Evolutionary conservation across 2,329 filamentous ascomycete genomes (phyloP).

Genomic region (Apiospora rasikravindrae): DNA sequence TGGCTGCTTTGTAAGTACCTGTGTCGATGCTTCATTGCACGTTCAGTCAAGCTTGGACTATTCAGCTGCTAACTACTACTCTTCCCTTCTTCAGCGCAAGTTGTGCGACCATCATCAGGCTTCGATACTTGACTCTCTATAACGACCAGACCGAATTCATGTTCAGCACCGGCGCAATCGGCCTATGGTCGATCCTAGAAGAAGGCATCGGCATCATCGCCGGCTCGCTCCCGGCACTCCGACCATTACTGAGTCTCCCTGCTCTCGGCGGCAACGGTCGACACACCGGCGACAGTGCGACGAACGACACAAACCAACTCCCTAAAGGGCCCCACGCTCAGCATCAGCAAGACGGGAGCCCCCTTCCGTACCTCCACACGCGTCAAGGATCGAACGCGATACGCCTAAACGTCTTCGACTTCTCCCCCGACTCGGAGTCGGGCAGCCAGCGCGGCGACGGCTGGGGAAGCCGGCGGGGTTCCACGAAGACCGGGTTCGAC

Average conservation of each 20-base stretch:
- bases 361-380: not conserved
- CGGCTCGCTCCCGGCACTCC: slow-evolving; percentile 51
- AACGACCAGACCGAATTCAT: slow-evolving; percentile 46
- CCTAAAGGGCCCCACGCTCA: not conserved
- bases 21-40: too few species aligned
- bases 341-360: not conserved
- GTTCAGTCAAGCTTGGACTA: not conserved
- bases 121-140: slow-evolving; percentile 48
- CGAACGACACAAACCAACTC: not conserved
- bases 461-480: not conserved
- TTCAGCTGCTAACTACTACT: slow-evolving; percentile 18
- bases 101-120: slow-evolving; percentile 46
- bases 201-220: slow-evolving; percentile 56
- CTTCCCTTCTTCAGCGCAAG: slow-evolving; percentile 33
- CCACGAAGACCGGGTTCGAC: not conserved
- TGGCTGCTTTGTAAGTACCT: slow-evolving; percentile 47
- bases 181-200: slow-evolving; percentile 53
- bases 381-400: not conserved
- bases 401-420: not conserved
- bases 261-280: slow-evolving; percentile 27
- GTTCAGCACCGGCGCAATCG: slow-evolving; percentile 46
- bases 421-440: not conserved
- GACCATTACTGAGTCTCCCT: slow-evolving; percentile 46
- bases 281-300: not conserved
- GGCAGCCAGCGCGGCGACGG: not conserved